These are phyloP conservation scores for Tricladium varicosporioides DNA, from an alignment of 2,329 filamentous ascomycete genomes.

Conservation along the genomic window DNA sequence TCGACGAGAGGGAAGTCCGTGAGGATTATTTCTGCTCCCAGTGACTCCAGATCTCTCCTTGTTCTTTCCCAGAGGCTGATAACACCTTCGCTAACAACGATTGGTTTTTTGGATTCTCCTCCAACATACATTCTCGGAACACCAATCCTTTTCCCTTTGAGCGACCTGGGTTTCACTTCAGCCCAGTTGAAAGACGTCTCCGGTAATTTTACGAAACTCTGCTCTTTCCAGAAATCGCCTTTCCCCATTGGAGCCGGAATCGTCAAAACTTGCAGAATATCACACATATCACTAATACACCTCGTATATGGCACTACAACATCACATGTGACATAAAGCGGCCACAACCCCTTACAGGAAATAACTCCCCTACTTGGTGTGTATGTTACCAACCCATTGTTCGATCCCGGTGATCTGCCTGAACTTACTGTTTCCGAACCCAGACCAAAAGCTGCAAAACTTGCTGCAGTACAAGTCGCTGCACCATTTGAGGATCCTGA, in stretches of 20 bases:
- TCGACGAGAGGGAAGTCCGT: too few relatives aligned
- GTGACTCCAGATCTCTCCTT: not conserved
- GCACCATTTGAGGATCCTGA: conserved; percentile 59
- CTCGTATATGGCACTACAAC: conserved; percentile 52
- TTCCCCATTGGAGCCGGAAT: conserved; percentile 39
- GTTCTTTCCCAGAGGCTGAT: conserved; percentile 37
- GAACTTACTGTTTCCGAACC: conserved; percentile 56
- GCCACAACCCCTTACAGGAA: conserved; percentile 51
- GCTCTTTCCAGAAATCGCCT: conserved; percentile 55
- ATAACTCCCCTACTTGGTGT: conserved; percentile 53
- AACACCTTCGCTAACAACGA: conserved; percentile 36
- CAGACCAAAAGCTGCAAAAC: conserved; percentile 51
- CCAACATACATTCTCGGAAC: conserved; percentile 52
- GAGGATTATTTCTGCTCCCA: too few relatives aligned
- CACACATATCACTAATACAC: conserved; percentile 48
- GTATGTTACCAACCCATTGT: conserved; percentile 55
- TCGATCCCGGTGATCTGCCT: conserved; percentile 54
- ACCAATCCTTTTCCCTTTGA: conserved; percentile 46
- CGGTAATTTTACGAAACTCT: conserved; percentile 44
- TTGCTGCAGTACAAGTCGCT: conserved; percentile 48
- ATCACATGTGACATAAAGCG: conserved; percentile 56
- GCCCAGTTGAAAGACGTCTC: conserved; percentile 29
- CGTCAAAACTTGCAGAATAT: conserved; percentile 47
- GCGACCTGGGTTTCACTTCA: conserved; percentile 18
- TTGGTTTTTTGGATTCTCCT: conserved; percentile 23